Evolutionary conservation across 2,329 filamentous ascomycete species (phyloP).

Genomic region (Fusarium coicis): DNA sequence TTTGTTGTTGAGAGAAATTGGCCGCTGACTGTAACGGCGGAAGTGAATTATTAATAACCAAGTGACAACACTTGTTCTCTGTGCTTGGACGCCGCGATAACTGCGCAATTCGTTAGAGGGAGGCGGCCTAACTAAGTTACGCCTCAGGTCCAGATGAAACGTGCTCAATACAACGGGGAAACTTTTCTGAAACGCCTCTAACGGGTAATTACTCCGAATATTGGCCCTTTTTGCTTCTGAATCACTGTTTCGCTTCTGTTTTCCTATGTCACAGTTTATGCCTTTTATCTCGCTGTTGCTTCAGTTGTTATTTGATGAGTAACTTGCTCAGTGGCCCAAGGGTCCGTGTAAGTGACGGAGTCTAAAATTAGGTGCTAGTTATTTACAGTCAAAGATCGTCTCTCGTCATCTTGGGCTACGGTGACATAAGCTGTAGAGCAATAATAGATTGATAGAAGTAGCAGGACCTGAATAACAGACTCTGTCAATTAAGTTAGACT

Average conservation of each 20-base stretch:
- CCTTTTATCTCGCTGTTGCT: not conserved
- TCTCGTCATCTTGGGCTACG: constrained; percentile 17
- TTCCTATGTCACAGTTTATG: not conserved
- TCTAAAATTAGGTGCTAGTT: not conserved
- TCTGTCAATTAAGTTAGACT: not conserved
- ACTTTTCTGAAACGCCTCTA: constrained; percentile 31
- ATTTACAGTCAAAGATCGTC: not conserved
- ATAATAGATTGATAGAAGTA: not conserved
- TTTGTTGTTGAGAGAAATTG: not conserved
- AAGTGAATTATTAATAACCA: constrained; percentile 40
- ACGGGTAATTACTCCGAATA: constrained; percentile 12
- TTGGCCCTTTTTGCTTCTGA: not conserved
- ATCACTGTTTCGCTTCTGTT: not conserved
- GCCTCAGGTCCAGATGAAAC: constrained; percentile 35
- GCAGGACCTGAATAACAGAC: no score
- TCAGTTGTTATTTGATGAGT: not conserved
- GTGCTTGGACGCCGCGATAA: constrained; percentile 32
- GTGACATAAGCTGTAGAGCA: not conserved
- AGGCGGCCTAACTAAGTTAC: no score
- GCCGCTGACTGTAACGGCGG: constrained; percentile 30
- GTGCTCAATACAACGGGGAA: constrained; percentile 40
- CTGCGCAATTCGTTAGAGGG: constrained; percentile 39
- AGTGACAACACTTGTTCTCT: not conserved
- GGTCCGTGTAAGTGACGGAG: not conserved
- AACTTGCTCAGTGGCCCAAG: not conserved